Evolutionary conservation across 768 basidiomycete genomes (phyloP), one percentile per base, ranked within the genome.

Genomic region (Leccinum boreale): DNA sequence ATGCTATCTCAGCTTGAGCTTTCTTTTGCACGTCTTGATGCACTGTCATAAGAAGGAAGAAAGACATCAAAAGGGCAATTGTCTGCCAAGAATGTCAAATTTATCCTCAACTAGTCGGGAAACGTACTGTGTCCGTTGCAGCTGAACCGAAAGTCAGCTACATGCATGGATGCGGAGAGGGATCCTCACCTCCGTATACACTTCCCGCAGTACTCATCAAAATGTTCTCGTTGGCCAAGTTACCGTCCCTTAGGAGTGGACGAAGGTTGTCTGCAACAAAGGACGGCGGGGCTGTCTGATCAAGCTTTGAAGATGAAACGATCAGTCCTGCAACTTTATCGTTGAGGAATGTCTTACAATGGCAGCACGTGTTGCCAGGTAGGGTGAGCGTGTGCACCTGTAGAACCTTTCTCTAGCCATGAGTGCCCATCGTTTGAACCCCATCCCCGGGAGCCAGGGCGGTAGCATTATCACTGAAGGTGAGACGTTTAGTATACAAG

Each of bases 391-490:
- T 28, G 58, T 60, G 33, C 58, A 60, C 7, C 28, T 33, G 36
- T 53, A 5, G 26, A 62, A 62, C 51, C 55, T 60, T 26, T 54
- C 52, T 28, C 55, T 60, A n/a, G 61, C 61, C 35, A 39, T 44
- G 17, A 4, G 6, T 24, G 61, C 61, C 59, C 59, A 60, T 9
- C 52, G 45, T 60, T 80, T 78, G 69, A 78, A 81, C 1, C 62
- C 67, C 39, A 73, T 75, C 4, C 78, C 74, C 21, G 79, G 78
- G 53, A 81, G 71, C 78, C 79, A 79, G 0, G 65, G 62, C 0
- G 79, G 79, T 1, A 79, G 10, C 3, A 21, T 15, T 19, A 24
- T 47, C 46, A 58, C 57, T 58, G 11, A 15, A 47, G n/a, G 49
- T n/a, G 28, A 15, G n/a, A 11, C 17, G 2, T 3, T 56, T 24